Evolutionary conservation across 176 grass and related monocot genomes (phyloP).

Genomic region (Microstegium vimineum): DNA sequence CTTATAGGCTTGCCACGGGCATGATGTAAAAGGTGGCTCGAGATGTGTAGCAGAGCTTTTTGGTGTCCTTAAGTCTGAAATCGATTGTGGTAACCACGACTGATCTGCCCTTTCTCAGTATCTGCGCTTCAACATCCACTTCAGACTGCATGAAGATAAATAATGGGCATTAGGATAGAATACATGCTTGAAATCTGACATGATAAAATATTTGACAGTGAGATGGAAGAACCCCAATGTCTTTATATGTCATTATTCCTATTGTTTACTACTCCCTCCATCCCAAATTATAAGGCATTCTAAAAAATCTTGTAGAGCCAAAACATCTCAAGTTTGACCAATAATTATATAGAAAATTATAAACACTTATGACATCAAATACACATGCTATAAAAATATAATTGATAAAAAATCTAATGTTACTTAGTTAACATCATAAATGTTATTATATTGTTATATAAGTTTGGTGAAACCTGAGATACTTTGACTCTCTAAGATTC

Average conservation of each 20-base stretch:
- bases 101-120: constrained; percentile 46
- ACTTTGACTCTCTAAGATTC: too few relatives aligned
- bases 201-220: background rate
- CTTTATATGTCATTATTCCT: background rate
- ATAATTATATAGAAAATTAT: too few relatives aligned
- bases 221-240: background rate
- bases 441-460: too few relatives aligned
- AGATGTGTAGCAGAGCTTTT: constrained; percentile 44
- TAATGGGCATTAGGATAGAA: background rate
- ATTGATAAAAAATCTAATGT: too few relatives aligned
- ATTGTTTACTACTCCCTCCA: background rate
- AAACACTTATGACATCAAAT: too few relatives aligned
- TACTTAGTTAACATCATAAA: too few relatives aligned
- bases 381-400: too few relatives aligned
- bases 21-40: constrained; percentile 42
- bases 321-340: too few relatives aligned
- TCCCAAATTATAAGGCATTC: too few relatives aligned
- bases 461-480: too few relatives aligned
- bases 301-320: too few relatives aligned
- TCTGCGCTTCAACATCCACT: constrained; percentile 33
- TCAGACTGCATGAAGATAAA: constrained; percentile 33
- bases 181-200: background rate
- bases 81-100: constrained; percentile 38
- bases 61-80: constrained; percentile 39
- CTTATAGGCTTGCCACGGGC: constrained; percentile 36